Conservation (phyloP, 192 early-diverging fungal species). For the Phycomyces nitens region DNA sequence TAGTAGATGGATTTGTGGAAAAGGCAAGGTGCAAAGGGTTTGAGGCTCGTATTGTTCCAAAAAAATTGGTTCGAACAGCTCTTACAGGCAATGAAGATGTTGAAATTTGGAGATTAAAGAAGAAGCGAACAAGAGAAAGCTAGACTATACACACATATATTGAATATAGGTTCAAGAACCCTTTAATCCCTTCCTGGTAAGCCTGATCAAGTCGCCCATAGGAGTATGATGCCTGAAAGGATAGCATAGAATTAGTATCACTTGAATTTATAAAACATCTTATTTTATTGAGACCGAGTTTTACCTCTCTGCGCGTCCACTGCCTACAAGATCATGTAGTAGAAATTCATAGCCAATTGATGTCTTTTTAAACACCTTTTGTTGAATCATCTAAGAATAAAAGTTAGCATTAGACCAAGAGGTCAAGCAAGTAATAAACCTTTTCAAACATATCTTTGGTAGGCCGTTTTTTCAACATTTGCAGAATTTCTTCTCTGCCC, state of each 20-base stretch:
- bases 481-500: constrained; percentile 43
- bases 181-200: constrained; percentile 40
- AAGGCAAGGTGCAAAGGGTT: constrained; percentile 23
- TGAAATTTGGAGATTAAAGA: constrained; percentile 34
- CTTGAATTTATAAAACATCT: too few species aligned
- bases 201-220: constrained; percentile 41
- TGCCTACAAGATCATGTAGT: constrained; percentile 47
- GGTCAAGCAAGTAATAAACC: too few species aligned
- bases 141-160: not conserved
- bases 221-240: constrained; percentile 12
- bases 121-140: constrained; percentile 12
- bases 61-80: constrained; percentile 9
- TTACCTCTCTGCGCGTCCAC: constrained; percentile 48
- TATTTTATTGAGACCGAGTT: not conserved
- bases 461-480: constrained; percentile 38
- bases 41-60: constrained; percentile 20
- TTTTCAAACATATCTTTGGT: constrained; percentile 44
- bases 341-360: constrained; percentile 40
- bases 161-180: too few species aligned
- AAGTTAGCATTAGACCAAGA: too few species aligned
- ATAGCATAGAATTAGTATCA: too few species aligned
- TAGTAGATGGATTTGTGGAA: constrained; percentile 29
- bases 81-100: constrained; percentile 23
- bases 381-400: constrained; percentile 26
- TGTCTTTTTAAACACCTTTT: constrained; percentile 36